A percentile compares a stretch with the other conserved stretches of the same genome.
Evolutionary conservation across 2,329 filamentous ascomycete species (phyloP).

Genomic region (Aspergillus arachidicola): DNA sequence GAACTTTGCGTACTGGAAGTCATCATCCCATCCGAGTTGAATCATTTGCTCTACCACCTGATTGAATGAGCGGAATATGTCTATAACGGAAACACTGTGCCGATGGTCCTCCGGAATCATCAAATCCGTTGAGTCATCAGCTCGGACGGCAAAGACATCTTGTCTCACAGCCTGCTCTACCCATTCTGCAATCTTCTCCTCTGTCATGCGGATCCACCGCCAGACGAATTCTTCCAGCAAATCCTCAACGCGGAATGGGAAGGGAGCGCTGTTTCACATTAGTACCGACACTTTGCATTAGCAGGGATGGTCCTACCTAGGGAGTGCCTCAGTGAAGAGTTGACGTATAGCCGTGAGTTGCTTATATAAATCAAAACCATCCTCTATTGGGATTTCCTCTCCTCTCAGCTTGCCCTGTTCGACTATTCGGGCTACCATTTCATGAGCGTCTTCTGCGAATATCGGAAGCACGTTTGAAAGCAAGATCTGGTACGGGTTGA

Average conservation of each 20-base stretch:
- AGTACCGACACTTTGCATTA: slow-evolving; percentile 9
- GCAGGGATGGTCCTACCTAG: slow-evolving; percentile 48
- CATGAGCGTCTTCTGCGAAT: slow-evolving; percentile 85
- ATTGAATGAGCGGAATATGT: slow-evolving; percentile 92
- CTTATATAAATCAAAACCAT: slow-evolving; percentile 91
- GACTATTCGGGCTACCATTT: slow-evolving; percentile 81
- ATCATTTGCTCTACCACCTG: slow-evolving; percentile 87
- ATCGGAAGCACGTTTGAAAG: slow-evolving; percentile 83
- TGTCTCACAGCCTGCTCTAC: slow-evolving; percentile 90
- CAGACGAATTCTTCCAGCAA: slow-evolving; percentile 90
- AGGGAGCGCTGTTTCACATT: slow-evolving; percentile 53
- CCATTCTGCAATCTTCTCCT: slow-evolving; percentile 77
- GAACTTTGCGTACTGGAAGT: slow-evolving; percentile 91
- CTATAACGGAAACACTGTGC: slow-evolving; percentile 90
- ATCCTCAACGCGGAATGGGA: slow-evolving; percentile 85
- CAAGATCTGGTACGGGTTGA: slow-evolving; percentile 69
- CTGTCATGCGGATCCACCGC: slow-evolving; percentile 86
- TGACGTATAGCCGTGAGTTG: slow-evolving; percentile 82
- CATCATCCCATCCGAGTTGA: slow-evolving; percentile 87
- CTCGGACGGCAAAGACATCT: slow-evolving; percentile 79
- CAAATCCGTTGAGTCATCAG: slow-evolving; percentile 60
- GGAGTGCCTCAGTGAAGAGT: slow-evolving; percentile 76
- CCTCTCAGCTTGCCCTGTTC: slow-evolving; percentile 68
- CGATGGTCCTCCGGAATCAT: slow-evolving; percentile 76
- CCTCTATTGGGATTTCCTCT: slow-evolving; percentile 80